Conservation (phyloP, 371 early-diverging fungal genomes). For the Entomophthora muscae region DNA sequence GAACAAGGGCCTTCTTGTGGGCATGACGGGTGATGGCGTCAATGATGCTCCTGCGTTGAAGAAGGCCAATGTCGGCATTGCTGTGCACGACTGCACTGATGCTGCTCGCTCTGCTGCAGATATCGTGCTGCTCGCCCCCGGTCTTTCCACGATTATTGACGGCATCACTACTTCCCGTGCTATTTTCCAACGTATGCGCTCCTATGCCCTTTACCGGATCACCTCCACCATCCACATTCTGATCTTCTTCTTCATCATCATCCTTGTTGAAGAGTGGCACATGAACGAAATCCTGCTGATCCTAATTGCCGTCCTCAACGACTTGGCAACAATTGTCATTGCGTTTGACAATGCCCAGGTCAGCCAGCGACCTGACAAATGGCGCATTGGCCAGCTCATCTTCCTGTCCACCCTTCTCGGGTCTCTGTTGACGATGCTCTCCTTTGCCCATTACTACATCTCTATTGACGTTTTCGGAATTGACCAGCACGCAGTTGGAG, state of each 20-base stretch:
- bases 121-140: slow-evolving; percentile 70
- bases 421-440: slow-evolving; percentile 34
- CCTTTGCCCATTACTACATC: slow-evolving; percentile 54
- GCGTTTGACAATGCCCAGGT: slow-evolving; percentile 69
- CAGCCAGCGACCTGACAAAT: slow-evolving; percentile 62
- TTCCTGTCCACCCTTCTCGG: slow-evolving; percentile 49
- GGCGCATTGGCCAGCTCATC: slow-evolving; percentile 70
- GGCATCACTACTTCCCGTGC: slow-evolving; percentile 61
- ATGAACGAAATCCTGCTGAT: slow-evolving; percentile 51
- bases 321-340: slow-evolving; percentile 71
- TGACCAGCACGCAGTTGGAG: too few species aligned
- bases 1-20: slow-evolving; percentile 43
- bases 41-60: slow-evolving; percentile 86
- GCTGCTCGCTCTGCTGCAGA: slow-evolving; percentile 80
- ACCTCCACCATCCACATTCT: slow-evolving; percentile 74
- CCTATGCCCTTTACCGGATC: slow-evolving; percentile 75
- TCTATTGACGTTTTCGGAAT: too few species aligned
- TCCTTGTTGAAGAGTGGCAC: slow-evolving; percentile 43
- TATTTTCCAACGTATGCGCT: slow-evolving; percentile 82
- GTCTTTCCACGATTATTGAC: slow-evolving; percentile 71
- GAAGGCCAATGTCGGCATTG: slow-evolving; percentile 55
- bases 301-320: slow-evolving; percentile 61
- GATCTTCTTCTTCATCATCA: slow-evolving; percentile 72
- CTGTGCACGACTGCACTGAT: slow-evolving; percentile 74
- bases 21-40: slow-evolving; percentile 83